phyloP scores from a whole-genome alignment of 164 flowering plant species.

The Magnolia kwangsiensis region DNA sequence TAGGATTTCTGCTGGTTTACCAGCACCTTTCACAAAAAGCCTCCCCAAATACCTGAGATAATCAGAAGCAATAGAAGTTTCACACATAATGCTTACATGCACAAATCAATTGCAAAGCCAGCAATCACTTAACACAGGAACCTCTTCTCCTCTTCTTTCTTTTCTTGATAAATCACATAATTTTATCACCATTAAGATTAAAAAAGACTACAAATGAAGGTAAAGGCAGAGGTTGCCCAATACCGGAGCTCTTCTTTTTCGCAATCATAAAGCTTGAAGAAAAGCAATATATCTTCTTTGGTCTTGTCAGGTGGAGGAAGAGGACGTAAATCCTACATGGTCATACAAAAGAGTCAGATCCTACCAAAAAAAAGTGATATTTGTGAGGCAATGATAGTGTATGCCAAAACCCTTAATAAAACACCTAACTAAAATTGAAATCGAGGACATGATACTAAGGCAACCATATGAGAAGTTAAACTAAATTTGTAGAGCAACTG shows the following conservation, averaged over 20 bases:
- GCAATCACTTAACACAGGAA: background rate
- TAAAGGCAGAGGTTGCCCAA: background rate
- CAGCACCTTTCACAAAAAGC: conserved; percentile 73
- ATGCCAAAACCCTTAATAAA: background rate
- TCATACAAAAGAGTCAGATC: background rate
- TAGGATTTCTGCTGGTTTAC: conserved; percentile 74
- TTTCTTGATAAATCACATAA: too few species aligned
- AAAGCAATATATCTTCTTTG: conserved; percentile 85
- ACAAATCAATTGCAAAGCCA: background rate
- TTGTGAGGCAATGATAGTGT: background rate
- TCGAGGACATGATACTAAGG: background rate
- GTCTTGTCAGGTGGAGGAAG: conserved; percentile 74
- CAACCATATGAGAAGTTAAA: background rate
- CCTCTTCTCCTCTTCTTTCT: too few species aligned
- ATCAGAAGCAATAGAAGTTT: conserved; percentile 5
- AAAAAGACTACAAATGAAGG: too few species aligned
- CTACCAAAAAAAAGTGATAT: background rate
- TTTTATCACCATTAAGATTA: too few species aligned
- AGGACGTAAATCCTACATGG: conserved; percentile 61
- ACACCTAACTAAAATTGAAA: too few species aligned
- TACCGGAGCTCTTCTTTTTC: conserved; percentile 83
- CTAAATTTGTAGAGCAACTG: background rate
- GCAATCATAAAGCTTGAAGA: conserved; percentile 92
- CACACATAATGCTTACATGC: background rate
- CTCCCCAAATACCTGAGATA: conserved; percentile 77